Evolutionary conservation across 441 rosid species (phyloP).

Genomic region (Erodium texanum): DNA sequence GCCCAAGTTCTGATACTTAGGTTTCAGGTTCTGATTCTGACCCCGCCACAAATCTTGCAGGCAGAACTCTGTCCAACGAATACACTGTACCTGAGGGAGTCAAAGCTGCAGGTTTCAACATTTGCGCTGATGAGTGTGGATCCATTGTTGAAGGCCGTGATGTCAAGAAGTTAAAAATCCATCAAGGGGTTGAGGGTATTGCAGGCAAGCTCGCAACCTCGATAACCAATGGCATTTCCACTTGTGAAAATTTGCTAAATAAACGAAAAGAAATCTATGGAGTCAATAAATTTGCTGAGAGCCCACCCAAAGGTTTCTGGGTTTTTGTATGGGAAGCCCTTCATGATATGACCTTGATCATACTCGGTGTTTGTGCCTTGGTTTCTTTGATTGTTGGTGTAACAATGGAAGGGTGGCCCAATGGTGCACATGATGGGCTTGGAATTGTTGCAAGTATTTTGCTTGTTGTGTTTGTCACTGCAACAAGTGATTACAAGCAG

Average conservation of each 20-base stretch:
- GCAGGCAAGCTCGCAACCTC: constrained; percentile 59
- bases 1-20: constrained; percentile 17
- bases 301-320: constrained; percentile 66
- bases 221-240: constrained; percentile 39
- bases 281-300: constrained; percentile 68
- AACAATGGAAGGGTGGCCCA: constrained; percentile 72
- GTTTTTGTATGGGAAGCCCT: constrained; percentile 73
- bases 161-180: constrained; percentile 59
- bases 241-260: constrained; percentile 35
- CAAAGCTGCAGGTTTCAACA: constrained; percentile 62
- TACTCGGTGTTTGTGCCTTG: constrained; percentile 50
- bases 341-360: constrained; percentile 70
- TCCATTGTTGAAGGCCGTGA: constrained; percentile 84
- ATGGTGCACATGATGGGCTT: constrained; percentile 71
- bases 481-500: constrained; percentile 66
- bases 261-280: constrained; percentile 55
- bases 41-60: constrained; percentile 29
- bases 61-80: constrained; percentile 52
- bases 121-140: constrained; percentile 81
- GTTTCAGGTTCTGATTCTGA: constrained; percentile 18
- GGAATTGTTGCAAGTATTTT: constrained; percentile 68
- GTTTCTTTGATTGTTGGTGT: constrained; percentile 64
- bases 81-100: constrained; percentile 69
- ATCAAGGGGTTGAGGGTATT: constrained; percentile 63
- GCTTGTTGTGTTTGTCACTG: constrained; percentile 71